These are phyloP conservation scores for Sanghuangporus weigelae DNA, from an alignment of 1,284 basidiomycete genomes.

Conservation along the genomic window DNA sequence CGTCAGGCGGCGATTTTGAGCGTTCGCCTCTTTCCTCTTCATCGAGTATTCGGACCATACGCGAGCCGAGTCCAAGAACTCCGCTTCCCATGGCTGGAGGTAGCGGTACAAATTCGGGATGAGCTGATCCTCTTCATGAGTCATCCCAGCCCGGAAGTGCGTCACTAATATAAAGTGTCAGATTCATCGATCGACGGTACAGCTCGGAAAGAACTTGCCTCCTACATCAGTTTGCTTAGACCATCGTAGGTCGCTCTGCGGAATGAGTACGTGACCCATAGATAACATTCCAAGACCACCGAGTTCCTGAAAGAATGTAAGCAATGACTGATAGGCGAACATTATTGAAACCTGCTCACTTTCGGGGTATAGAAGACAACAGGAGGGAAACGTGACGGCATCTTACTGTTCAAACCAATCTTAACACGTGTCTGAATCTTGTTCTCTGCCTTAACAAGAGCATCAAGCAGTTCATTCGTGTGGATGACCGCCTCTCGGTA, in stretches of 20 bases:
- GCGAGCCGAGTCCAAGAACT: constrained; percentile 96
- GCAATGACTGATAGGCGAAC: constrained; percentile 7
- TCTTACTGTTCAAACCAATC: constrained; percentile 97
- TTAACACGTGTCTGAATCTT: constrained; percentile 99
- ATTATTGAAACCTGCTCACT: constrained; percentile 30
- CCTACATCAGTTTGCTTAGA: constrained; percentile 97
- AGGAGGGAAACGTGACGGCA: constrained; percentile 98
- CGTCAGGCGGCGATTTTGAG: constrained; percentile 93
- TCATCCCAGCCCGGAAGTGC: constrained; percentile 97
- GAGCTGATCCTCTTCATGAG: constrained; percentile 89
- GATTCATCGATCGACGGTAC: constrained; percentile 16
- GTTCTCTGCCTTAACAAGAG: constrained; percentile 95
- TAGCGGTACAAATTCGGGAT: constrained; percentile 99
- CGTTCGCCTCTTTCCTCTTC: constrained; percentile 98
- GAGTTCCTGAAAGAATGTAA: constrained; percentile 53
- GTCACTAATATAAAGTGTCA: constrained; percentile 45
- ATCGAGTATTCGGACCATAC: constrained; percentile 99
- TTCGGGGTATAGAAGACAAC: constrained; percentile 97
- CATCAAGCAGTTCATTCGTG: constrained; percentile 92
- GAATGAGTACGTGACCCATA: constrained; percentile 98
- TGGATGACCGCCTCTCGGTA: constrained; percentile 99
- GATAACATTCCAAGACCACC: constrained; percentile 99
- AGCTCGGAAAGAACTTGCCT: constrained; percentile 33
- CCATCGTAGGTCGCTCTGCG: constrained; percentile 96
- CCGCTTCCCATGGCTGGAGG: constrained; percentile 97